Base-by-base conservation (phyloP, 257 asterid species). In the Solanum corneliomulleri region DNA sequence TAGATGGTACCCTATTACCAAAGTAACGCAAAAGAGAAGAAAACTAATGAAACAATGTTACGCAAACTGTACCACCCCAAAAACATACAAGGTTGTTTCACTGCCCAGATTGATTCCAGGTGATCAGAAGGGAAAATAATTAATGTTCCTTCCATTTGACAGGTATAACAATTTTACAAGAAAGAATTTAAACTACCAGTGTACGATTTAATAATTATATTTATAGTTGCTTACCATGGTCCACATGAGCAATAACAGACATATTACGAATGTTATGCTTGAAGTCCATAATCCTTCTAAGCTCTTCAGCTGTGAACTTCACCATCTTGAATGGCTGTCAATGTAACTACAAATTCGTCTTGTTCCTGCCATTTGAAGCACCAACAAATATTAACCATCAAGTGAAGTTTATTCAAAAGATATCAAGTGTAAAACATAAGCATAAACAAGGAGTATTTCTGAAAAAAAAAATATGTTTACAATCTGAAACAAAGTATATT, bases 221-320 rank as follows among this genome's bases (percentile, higher is more conserved):
- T 25, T 44, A 27, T 35, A 45, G 16, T 45, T 78, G 6, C 69
- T 87, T 87, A 91, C 93, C 92, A 76, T 91, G 92, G 76, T 91
- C 93, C n/a, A 91, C 93, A 45, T 91, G 93, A 2, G 93, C 93
- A 88, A 91, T 91, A 33, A 91, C 92, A 37, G 93, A 91, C 93
- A 91, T 91, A 42, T 91, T 91, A 42, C 93, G 88, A 29, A 91
- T 91, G 83, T 91, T 91, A 68, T 89, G 91, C 90, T 89, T 91
- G 27, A 2, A 86, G 89, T 91, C 93, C 93, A 91, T 91, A 88
- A 89, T 91, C 89, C 86, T 87, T 1, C 93, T 82, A 41, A 89
- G 92, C 86, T 77, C 93, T 16, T 89, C 92, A 33, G 88, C 92
- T 27, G 93, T 91, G 83, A 91, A 91, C 93, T 91, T 91, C 92